These are phyloP conservation scores for Coleophoma cylindrospora DNA, from an alignment of 2,329 filamentous ascomycete genomes.

Conservation along the genomic window DNA sequence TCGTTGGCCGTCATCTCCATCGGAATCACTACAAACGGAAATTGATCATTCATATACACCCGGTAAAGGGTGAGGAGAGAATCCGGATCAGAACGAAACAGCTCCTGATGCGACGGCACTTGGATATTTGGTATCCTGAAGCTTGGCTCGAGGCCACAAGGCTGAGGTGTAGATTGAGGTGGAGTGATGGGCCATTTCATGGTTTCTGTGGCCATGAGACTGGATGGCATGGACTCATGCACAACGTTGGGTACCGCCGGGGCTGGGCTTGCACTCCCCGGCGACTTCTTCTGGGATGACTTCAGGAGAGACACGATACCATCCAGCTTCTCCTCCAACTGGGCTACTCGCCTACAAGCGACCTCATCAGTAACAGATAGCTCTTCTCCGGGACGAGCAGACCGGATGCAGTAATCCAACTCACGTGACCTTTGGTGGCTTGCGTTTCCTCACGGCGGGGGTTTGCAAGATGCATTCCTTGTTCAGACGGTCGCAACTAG, in stretches of 20 bases:
- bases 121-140: not conserved
- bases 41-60: constrained; percentile 2
- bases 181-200: not conserved
- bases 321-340: constrained; percentile 7
- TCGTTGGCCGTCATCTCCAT: not conserved
- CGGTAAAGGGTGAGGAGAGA: constrained; percentile 2
- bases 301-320: constrained; percentile 6
- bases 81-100: not conserved
- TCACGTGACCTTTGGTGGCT: constrained; percentile 1
- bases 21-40: constrained; percentile 4
- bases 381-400: not conserved
- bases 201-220: not conserved
- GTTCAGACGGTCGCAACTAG: constrained; percentile 2
- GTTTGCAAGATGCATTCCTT: not conserved
- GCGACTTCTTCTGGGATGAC: not conserved
- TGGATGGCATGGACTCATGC: not conserved
- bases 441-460: not conserved
- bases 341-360: constrained; percentile 3
- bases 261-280: not conserved
- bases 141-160: not conserved
- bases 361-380: not conserved
- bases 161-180: not conserved
- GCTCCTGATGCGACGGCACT: not conserved
- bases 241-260: not conserved
- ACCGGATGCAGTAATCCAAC: not conserved